Evolutionary conservation across 2,329 filamentous ascomycete species (phyloP), one percentile per base, ranked within the genome.

Genomic region (Rhynchosporium graminicola): DNA sequence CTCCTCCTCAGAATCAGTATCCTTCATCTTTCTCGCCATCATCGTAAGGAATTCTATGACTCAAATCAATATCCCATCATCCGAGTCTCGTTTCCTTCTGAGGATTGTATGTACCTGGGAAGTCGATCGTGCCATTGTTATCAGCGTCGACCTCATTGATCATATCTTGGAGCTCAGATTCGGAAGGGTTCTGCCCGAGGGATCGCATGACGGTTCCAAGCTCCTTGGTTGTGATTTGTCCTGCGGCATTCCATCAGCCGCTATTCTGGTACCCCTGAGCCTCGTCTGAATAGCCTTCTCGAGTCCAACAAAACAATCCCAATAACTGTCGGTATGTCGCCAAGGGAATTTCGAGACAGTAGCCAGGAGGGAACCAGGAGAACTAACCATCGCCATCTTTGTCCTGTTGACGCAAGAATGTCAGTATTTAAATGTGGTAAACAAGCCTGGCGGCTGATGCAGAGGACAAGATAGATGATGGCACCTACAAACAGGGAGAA

Each of bases 401-500:
- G 82, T 94, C 90, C 90, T 93, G 73, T 75, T 68, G 36, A 36
- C 65, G 62, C 56, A 65, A 42, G 63, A 64, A 67, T 55, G 62
- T 77, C 63, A 74, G 70, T 64, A 60, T 57, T 57, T 58, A 62
- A 51, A 46, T 58, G 60, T 74, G 68, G 54, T 57, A 42, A 47
- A 65, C 31, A 51, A 59, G 46, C 40, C 60, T 65, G 66, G 62
- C 54, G 67, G 68, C 63, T 67, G 61, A 66, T 56, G 20, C 45
- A 31, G 55, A 40, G 36, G 33, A 31, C 13, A 29, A 58, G 40
- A 13, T 60, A 48, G 50, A 64, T 20, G 20, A 20, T 13, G 61
- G 45, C 60, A 88, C 95, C 89, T 89, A 99, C 95, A 81, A 99
- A 99, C 71, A 99, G 91, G 78, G 95, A 99, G 83, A 99, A 99